Conservation (phyloP, 169 alveolate genomes). For the Amoebophrya sp. region DNA sequence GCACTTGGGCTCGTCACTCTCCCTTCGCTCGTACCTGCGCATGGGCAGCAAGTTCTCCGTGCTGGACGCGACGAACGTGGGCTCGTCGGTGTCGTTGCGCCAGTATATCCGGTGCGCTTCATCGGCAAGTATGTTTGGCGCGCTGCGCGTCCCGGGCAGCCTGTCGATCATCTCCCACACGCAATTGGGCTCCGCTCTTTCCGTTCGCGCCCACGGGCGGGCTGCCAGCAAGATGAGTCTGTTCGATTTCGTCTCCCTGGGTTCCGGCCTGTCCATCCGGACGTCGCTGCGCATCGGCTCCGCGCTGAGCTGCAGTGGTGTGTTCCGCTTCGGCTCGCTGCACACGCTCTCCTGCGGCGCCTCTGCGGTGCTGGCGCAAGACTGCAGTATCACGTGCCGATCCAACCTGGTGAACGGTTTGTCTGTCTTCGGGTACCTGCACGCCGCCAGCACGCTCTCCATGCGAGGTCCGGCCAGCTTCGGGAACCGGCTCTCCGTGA, state of each 20-base stretch:
- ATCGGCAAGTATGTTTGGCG: not conserved
- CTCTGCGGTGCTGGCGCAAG: too few species aligned
- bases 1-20: not conserved
- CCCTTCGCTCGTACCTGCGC: constrained; percentile 8
- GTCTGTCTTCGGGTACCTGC: constrained; percentile 1
- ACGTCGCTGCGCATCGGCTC: not conserved
- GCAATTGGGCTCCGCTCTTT: not conserved
- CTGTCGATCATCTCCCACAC: not conserved
- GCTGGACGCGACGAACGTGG: not conserved
- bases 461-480: not conserved
- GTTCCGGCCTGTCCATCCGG: constrained; percentile 25
- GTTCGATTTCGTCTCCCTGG: not conserved
- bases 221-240: not conserved
- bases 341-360: not conserved
- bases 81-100: not conserved
- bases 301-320: not conserved
- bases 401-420: not conserved
- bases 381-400: not conserved
- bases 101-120: not conserved
- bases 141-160: not conserved
- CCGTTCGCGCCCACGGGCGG: not conserved
- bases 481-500: constrained; percentile 28
- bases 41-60: not conserved
- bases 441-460: not conserved
- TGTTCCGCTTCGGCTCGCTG: not conserved